Base-by-base conservation (phyloP, 164 flowering plant species). In the Brasenia schreberi region DNA sequence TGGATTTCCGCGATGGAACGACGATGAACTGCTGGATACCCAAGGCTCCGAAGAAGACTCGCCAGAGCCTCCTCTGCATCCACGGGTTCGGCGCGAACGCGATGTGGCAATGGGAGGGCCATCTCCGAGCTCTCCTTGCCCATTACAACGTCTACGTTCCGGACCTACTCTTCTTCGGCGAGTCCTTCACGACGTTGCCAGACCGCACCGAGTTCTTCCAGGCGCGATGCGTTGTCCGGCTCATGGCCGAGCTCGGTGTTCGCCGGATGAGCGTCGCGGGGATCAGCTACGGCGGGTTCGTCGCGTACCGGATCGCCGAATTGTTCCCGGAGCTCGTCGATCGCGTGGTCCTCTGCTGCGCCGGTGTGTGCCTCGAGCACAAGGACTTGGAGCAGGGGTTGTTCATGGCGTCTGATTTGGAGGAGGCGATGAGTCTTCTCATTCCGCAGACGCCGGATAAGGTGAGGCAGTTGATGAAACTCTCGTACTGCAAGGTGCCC, bases 301-400 rank as follows among this genome's bases (percentile, higher is more conserved):
- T 79, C 5, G 75, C 67, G 63, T 78, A 76, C 42, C 62, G 75
- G 43, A 16, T 76, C 23, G 81, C 78, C 7, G 73, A 67, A 14
- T 71, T 73, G 66, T 75, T 62, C 43, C 67, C 65, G 18, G 72
- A 71, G 66, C 62, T 49, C 14, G 75, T 76, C 19, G 78, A 76
- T 69, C 56, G 58, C 59, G 62, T 80, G 71, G 84, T 81, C 77
- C 12, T 84, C 19, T 81, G 78, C 18, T 78, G 84, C 64, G 68
- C 84, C 19, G 85, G 87, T 42, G 87, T 84, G 18, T 80, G 85
- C 60, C 18, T 82, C 73, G 82, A 81, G 67, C 81, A 74, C 72
- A 77, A 63, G 71, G 85, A 84, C 64, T 27, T 82, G 79, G 72
- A 56, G 59, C 70, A 76, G 52, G 87, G 87, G 43, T 45, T 80